Conservation (phyloP, 1,284 basidiomycete genomes). For the Veloporphyrellus conicus region DNA sequence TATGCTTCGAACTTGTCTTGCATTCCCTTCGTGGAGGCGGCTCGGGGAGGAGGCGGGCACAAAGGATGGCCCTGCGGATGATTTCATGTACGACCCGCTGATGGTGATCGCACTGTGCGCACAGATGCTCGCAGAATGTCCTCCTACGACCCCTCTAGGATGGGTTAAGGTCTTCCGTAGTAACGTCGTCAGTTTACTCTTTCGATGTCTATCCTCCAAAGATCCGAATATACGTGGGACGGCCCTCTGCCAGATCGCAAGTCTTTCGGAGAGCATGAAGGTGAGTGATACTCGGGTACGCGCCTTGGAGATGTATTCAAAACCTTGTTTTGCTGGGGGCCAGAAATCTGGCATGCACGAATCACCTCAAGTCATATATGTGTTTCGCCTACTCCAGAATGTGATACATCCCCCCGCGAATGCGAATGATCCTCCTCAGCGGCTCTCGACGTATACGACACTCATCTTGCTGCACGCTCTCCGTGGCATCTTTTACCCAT, state of each 20-base stretch:
- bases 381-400: conserved; percentile 71
- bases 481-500: conserved; percentile 49
- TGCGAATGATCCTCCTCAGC: conserved; percentile 38
- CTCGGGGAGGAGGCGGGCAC: conserved; percentile 36
- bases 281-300: conserved; percentile 36
- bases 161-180: conserved; percentile 87
- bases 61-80: conserved; percentile 30
- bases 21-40: conserved; percentile 62
- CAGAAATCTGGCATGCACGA: conserved; percentile 76
- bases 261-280: conserved; percentile 52
- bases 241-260: conserved; percentile 51
- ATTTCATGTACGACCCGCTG: conserved; percentile 73
- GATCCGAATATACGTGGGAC: conserved; percentile 57
- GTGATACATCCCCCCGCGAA: conserved; percentile 45
- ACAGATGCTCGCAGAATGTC: conserved; percentile 56
- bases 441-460: conserved; percentile 72
- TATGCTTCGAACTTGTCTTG: conserved; percentile 70
- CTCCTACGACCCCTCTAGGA: conserved; percentile 48
- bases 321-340: not conserved
- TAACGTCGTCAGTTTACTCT: conserved; percentile 72
- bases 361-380: conserved; percentile 69
- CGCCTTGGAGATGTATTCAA: conserved; percentile 3
- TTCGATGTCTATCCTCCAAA: conserved; percentile 72
- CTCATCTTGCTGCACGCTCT: conserved; percentile 65
- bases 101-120: conserved; percentile 71